Base-by-base conservation (phyloP, 2,329 filamentous ascomycete genomes). In the Didymella exigua region DNA sequence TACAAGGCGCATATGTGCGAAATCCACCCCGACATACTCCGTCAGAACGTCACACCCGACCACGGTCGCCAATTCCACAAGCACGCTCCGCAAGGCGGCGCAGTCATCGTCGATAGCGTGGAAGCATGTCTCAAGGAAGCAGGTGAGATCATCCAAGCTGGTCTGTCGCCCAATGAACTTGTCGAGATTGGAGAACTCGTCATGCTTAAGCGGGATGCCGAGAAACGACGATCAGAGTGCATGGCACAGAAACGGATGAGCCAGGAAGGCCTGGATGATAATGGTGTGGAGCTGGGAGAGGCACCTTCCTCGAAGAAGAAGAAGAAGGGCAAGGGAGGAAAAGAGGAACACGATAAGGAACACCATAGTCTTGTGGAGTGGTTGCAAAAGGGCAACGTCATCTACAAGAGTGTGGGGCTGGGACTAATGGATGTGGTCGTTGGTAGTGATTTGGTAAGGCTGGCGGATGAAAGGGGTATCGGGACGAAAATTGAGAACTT, bases 141-240 rank as follows among this genome's bases (percentile, higher is more conserved):
- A 0, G 93, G 93, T 0, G 93, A 98, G 77, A 80, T 98, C 42
- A 88, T 96, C 9, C 85, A 91, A 61, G 90, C 91, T 0, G 87
- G 86, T 0, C 78, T 97, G 24, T 81, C 81, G 19, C 86, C 90
- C 0, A 82, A 86, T 40, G 88, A 96, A 64, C 82, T 97, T 3
- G 90, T 96, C 0, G 93, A 97, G 73, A 78, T 97, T 1, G 93
- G 93, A 3, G 93, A 97, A 70, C 78, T 97, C 42, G 75, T 88
- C 56, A 87, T 87, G 84, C 75, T 87, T 64, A 84, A 82, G 68
- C 74, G 81, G 41, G 82, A 84, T 48, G 79, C 80, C 2, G 77
- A 80, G 62, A 56, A 66, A 53, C 56, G 72, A 36, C 54, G 69
- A 26, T 49, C 46, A 41, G 72, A 73, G 9, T 70, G 69, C 10